Conservation (phyloP, 257 asterid species). For the Phtheirospermum japonicum region DNA sequence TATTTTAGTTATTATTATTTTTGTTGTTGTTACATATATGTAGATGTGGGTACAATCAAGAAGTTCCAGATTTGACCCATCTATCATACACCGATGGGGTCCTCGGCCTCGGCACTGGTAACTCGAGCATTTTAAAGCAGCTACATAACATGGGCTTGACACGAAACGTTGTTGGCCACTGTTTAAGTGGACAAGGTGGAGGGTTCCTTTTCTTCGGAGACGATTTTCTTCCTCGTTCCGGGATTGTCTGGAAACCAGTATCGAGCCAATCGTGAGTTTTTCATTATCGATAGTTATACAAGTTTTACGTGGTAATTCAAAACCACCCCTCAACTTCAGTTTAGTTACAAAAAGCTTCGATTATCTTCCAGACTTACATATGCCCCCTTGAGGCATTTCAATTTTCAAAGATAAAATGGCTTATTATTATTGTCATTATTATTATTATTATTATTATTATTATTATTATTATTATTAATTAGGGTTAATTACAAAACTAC, state of each 20-base stretch:
- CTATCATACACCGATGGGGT: slow-evolving; percentile 78
- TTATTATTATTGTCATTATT: no score
- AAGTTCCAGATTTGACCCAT: slow-evolving; percentile 46
- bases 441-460: background rate
- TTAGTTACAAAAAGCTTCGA: no score
- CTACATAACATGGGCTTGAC: slow-evolving; percentile 50
- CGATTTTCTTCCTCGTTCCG: slow-evolving; percentile 55
- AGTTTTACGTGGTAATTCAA: background rate
- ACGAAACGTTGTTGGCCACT: slow-evolving; percentile 75
- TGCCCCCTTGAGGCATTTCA: background rate
- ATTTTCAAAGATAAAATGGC: no score
- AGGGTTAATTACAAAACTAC: background rate
- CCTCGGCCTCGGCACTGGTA: slow-evolving; percentile 87
- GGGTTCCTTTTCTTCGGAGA: slow-evolving; percentile 93
- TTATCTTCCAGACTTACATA: background rate
- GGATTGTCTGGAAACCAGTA: slow-evolving; percentile 61
- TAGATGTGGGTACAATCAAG: slow-evolving; percentile 93
- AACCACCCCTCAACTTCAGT: background rate
- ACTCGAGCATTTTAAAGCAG: slow-evolving; percentile 70
- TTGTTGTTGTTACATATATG: slow-evolving; percentile 17
- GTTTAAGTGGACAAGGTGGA: slow-evolving; percentile 69
- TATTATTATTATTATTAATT: background rate
- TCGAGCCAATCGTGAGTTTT: slow-evolving; percentile 46
- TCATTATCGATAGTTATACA: background rate
- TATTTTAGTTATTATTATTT: background rate